A percentile compares a stretch with the other conserved stretches of the same genome.
These are phyloP conservation scores for Mariannaea elegans DNA, from an alignment of 2,329 filamentous ascomycete genomes.

Conservation along the genomic window DNA sequence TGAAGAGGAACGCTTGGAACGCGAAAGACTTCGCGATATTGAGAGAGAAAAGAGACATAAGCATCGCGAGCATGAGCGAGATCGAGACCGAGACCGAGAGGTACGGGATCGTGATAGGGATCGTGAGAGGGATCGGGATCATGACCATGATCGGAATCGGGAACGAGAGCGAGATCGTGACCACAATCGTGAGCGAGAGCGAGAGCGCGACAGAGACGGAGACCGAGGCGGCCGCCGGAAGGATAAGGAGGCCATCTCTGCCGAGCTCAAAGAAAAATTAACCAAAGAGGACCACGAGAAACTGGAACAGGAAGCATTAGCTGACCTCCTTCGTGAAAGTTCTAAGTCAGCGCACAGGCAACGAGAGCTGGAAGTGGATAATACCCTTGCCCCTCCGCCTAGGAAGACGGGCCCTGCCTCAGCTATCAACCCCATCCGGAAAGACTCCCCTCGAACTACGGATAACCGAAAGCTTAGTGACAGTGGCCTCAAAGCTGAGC, in stretches of 20 bases:
- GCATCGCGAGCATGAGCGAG: slow-evolving; percentile 44
- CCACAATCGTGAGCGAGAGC: slow-evolving; percentile 34
- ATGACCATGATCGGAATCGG: slow-evolving; percentile 40
- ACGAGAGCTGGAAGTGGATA: slow-evolving; percentile 65
- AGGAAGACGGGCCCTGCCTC: slow-evolving; percentile 62
- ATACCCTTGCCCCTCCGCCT: slow-evolving; percentile 64
- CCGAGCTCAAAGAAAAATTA: slow-evolving; percentile 61
- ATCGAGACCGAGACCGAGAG: slow-evolving; percentile 49
- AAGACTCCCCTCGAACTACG: slow-evolving; percentile 54
- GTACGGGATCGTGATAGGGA: slow-evolving; percentile 42
- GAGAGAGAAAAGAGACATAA: slow-evolving; percentile 52
- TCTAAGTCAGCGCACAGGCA: slow-evolving; percentile 58
- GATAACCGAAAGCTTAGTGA: slow-evolving; percentile 53
- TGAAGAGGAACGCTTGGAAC: slow-evolving; percentile 65
- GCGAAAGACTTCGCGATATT: slow-evolving; percentile 55
- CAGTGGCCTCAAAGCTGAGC: slow-evolving; percentile 43
- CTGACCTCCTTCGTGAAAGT: slow-evolving; percentile 67
- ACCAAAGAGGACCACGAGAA: slow-evolving; percentile 66
- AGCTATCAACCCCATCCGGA: slow-evolving; percentile 65
- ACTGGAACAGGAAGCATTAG: slow-evolving; percentile 66
- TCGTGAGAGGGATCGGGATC: slow-evolving; percentile 42
- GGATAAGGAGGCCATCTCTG: slow-evolving; percentile 51
- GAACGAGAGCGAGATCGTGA: not conserved
- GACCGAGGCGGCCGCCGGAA: slow-evolving; percentile 43
- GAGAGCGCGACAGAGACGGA: slow-evolving; percentile 29